Conservation (phyloP, 1,139 yeast species). For the Zygoascus sp. region DNA sequence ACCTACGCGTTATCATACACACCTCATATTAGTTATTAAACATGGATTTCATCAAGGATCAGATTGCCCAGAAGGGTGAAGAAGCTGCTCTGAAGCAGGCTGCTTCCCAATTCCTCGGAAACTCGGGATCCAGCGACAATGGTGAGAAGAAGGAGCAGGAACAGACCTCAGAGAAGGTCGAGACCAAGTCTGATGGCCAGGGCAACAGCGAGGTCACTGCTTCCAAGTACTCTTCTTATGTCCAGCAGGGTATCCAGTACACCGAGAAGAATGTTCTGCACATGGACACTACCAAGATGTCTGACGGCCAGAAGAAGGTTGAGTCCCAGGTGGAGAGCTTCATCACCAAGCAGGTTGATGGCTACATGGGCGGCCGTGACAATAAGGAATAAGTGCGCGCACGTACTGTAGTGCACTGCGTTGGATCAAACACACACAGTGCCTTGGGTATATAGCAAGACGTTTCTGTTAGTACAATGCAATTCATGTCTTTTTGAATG, state of each 20-base stretch:
- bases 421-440: no score
- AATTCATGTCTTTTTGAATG: no score
- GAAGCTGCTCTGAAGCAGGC: slow-evolving; percentile 13
- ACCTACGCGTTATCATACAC: neutral
- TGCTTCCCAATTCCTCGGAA: slow-evolving; percentile 13
- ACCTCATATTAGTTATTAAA: neutral
- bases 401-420: neutral
- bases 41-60: slow-evolving; percentile 25
- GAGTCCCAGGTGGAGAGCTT: slow-evolving; percentile 25
- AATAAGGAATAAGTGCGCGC: neutral
- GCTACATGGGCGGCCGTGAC: slow-evolving; percentile 11
- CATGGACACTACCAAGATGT: slow-evolving; percentile 21
- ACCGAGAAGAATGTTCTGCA: slow-evolving; percentile 27
- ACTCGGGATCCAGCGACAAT: slow-evolving; percentile 8
- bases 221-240: slow-evolving; percentile 27
- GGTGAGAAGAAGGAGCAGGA: slow-evolving; percentile 6
- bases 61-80: slow-evolving; percentile 19
- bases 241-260: slow-evolving; percentile 28
- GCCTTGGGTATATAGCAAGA: no score
- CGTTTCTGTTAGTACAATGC: no score
- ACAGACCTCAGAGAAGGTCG: no score
- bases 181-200: slow-evolving; percentile 13
- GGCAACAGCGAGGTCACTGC: slow-evolving; percentile 16
- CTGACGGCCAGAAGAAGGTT: slow-evolving; percentile 21
- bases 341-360: slow-evolving; percentile 24